Evolutionary conservation across 257 asterid species (phyloP).

Genomic region (Fraxinus cuspidata): DNA sequence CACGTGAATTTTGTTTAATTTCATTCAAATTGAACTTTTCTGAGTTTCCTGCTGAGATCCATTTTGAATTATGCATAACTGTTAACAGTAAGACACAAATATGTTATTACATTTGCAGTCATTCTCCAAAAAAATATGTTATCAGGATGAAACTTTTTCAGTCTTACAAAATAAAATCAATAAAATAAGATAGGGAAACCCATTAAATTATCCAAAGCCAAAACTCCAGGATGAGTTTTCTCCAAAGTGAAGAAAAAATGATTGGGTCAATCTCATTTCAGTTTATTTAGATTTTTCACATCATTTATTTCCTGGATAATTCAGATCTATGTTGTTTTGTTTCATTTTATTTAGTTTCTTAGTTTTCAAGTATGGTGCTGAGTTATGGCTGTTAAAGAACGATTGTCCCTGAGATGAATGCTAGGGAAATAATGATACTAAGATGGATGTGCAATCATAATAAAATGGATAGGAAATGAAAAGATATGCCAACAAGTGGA

Average conservation of each 20-base stretch:
- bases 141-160: background rate
- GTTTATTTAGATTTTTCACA: background rate
- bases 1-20: background rate
- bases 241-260: background rate
- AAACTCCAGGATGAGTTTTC: background rate
- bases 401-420: background rate
- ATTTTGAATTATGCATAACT: background rate
- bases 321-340: background rate
- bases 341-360: background rate
- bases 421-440: background rate
- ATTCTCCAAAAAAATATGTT: background rate
- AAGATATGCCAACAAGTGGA: background rate
- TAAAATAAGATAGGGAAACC: background rate
- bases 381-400: background rate
- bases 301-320: background rate
- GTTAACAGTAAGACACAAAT: background rate
- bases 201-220: background rate
- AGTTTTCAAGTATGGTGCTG: background rate
- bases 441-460: background rate
- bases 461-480: background rate
- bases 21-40: slow-evolving; percentile 13
- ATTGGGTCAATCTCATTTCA: background rate
- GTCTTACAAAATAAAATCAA: background rate
- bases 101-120: background rate
- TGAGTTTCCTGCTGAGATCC: background rate